A percentile compares a stretch with the other conserved stretches of the same genome.
These are phyloP conservation scores for Trametes maxima DNA, from an alignment of 768 basidiomycete genomes.

Conservation along the genomic window DNA sequence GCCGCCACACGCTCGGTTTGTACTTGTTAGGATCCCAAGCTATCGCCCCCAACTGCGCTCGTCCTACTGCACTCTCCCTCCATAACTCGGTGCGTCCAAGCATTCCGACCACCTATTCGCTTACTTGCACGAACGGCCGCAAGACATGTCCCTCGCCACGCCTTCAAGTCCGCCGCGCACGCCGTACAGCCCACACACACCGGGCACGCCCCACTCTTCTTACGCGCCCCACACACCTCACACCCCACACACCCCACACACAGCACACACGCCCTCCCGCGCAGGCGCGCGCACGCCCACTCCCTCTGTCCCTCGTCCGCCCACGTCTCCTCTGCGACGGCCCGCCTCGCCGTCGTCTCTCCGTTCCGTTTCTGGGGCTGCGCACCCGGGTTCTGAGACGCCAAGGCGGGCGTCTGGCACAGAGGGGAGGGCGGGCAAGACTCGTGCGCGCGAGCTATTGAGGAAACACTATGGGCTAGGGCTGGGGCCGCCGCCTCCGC, in stretches of 20 bases:
- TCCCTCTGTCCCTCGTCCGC: conserved; percentile 34
- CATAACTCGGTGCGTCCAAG: too few species aligned
- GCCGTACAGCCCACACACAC: conserved; percentile 21
- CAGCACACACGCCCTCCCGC: conserved; percentile 11
- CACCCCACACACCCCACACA: conserved; percentile 16
- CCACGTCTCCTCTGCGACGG: conserved; percentile 48
- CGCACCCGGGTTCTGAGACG: not conserved
- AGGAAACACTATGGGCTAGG: conserved; percentile 88
- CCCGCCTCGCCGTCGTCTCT: conserved; percentile 39
- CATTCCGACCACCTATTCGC: too few species aligned
- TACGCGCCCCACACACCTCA: conserved; percentile 13
- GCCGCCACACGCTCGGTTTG: conserved; percentile 22
- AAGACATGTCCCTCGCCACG: conserved; percentile 4
- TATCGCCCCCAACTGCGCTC: conserved; percentile 17
- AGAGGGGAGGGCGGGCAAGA: conserved; percentile 23
- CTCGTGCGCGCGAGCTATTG: conserved; percentile 70
- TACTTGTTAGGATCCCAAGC: conserved; percentile 26
- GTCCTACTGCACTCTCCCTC: not conserved
- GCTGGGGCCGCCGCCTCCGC: conserved; percentile 67
- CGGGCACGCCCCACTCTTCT: conserved; percentile 14
- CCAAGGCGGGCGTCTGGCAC: conserved; percentile 1
- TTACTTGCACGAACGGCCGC: too few species aligned
- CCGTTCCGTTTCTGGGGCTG: conserved; percentile 18
- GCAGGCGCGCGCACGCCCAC: conserved; percentile 15
- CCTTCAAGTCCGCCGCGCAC: conserved; percentile 20